These are phyloP conservation scores for Curvularia hawaiiensis DNA, from an alignment of 2,329 filamentous ascomycete genomes.

Conservation along the genomic window DNA sequence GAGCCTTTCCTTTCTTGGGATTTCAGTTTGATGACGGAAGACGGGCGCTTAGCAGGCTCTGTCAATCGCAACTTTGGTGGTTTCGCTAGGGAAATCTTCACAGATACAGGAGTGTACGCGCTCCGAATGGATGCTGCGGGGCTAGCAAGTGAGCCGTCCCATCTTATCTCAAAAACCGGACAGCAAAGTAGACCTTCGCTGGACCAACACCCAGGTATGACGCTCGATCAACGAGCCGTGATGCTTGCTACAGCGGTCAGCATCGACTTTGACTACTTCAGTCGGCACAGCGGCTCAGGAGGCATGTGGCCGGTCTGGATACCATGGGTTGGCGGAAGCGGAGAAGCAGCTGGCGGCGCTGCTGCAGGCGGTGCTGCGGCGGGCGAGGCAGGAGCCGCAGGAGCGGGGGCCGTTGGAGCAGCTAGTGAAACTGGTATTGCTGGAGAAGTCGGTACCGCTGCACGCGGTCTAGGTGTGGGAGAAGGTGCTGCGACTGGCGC, in stretches of 20 bases:
- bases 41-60: slow-evolving; percentile 59
- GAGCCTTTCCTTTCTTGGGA: slow-evolving; percentile 70
- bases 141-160: slow-evolving; percentile 45
- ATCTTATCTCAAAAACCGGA: slow-evolving; percentile 48
- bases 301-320: slow-evolving; percentile 56
- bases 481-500: slow-evolving; percentile 58
- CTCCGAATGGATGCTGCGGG: slow-evolving; percentile 67
- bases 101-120: slow-evolving; percentile 68
- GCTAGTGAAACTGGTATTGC: slow-evolving; percentile 50
- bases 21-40: slow-evolving; percentile 61
- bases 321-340: slow-evolving; percentile 50
- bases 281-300: slow-evolving; percentile 59
- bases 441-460: slow-evolving; percentile 56
- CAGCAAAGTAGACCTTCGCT: slow-evolving; percentile 24
- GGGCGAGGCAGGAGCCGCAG: slow-evolving; percentile 46
- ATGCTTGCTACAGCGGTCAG: slow-evolving; percentile 70
- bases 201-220: slow-evolving; percentile 58
- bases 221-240: slow-evolving; percentile 67
- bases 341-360: slow-evolving; percentile 31
- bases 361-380: slow-evolving; percentile 48
- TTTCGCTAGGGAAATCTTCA: slow-evolving; percentile 68
- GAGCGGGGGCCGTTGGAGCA: slow-evolving; percentile 47
- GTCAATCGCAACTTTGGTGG: slow-evolving; percentile 69
- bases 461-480: slow-evolving; percentile 45
- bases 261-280: slow-evolving; percentile 72